These are phyloP conservation scores for Auricularia cornea DNA, from an alignment of 768 basidiomycete genomes.

Conservation along the genomic window DNA sequence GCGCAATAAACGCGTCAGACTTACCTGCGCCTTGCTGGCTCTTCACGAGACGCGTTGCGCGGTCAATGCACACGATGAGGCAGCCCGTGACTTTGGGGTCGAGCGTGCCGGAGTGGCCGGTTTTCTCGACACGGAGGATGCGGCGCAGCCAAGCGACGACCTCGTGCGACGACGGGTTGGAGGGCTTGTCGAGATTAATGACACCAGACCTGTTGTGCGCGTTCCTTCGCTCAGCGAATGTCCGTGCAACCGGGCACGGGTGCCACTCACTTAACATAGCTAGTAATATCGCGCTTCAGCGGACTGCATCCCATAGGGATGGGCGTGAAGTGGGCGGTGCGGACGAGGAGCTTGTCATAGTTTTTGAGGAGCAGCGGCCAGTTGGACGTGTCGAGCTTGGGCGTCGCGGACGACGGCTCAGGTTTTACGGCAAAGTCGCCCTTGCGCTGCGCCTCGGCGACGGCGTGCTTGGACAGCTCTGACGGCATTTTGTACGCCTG, in stretches of 20 bases:
- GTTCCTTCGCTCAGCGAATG: not conserved
- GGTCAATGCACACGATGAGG: constrained; percentile 97
- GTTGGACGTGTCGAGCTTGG: constrained; percentile 85
- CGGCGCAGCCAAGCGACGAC: constrained; percentile 98
- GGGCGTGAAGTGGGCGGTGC: constrained; percentile 96
- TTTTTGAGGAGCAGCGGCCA: constrained; percentile 99
- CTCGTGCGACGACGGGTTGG: constrained; percentile 98
- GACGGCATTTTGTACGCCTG: constrained; percentile 36
- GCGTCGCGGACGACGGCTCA: constrained; percentile 46
- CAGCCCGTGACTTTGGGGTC: constrained; percentile 99
- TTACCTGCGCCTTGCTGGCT: constrained; percentile 95
- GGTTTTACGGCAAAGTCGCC: constrained; percentile 81
- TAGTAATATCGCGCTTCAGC: constrained; percentile 84
- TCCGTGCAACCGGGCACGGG: not conserved
- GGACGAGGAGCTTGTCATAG: constrained; percentile 92
- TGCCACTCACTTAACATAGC: constrained; percentile 73
- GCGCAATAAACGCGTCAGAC: constrained; percentile 22
- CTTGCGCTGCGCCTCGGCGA: constrained; percentile 63
- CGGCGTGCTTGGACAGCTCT: constrained; percentile 14
- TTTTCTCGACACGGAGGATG: constrained; percentile 96
- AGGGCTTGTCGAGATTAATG: constrained; percentile 99
- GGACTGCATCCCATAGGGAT: constrained; percentile 92
- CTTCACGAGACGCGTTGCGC: constrained; percentile 94
- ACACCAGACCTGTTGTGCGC: constrained; percentile 72
- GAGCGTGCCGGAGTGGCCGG: constrained; percentile 96